phyloP scores from a whole-genome alignment of 2,329 filamentous ascomycete genomes.

The Passalora sequoiae region DNA sequence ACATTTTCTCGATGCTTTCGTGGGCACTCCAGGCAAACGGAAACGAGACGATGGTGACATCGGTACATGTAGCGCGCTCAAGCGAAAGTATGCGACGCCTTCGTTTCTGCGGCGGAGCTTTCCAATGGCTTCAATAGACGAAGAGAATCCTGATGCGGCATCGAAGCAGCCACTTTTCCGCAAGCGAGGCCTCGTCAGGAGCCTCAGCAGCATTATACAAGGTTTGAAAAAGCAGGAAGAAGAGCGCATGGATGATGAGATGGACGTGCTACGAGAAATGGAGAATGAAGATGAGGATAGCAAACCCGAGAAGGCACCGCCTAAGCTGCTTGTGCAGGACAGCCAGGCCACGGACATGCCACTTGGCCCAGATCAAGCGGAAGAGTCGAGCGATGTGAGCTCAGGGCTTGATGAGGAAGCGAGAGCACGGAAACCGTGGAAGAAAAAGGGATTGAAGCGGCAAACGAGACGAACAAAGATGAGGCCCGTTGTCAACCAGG shows the following conservation, averaged over 20 bases:
- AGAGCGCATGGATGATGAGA: slow-evolving; percentile 64
- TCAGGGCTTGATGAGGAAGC: slow-evolving; percentile 28
- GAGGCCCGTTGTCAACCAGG: slow-evolving; percentile 31
- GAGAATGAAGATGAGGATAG: slow-evolving; percentile 45
- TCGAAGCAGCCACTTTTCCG: slow-evolving; percentile 36
- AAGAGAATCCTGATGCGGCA: slow-evolving; percentile 39
- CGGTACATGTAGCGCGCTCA: slow-evolving; percentile 27
- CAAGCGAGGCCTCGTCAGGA: slow-evolving; percentile 53
- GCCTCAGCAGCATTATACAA: slow-evolving; percentile 69
- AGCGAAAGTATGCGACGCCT: slow-evolving; percentile 58
- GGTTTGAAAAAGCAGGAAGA: slow-evolving; percentile 66
- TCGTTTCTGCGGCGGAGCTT: slow-evolving; percentile 59
- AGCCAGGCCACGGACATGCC: slow-evolving; percentile 42
- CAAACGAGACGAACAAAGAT: slow-evolving; percentile 65
- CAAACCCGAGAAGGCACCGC: slow-evolving; percentile 21
- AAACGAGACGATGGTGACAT: slow-evolving; percentile 37
- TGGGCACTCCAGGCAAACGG: slow-evolving; percentile 55
- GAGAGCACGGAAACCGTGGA: slow-evolving; percentile 57
- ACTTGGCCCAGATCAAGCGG: slow-evolving; percentile 41
- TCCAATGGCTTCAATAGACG: slow-evolving; percentile 53
- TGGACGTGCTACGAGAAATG: slow-evolving; percentile 67
- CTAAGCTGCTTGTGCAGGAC: slow-evolving; percentile 39
- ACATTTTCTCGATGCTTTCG: slow-evolving; percentile 58
- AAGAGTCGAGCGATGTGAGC: slow-evolving; percentile 54
- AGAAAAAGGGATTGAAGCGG: slow-evolving; percentile 80